Percentiles rank a stretch among this genome's conserved stretches.
Evolutionary conservation across 805 yeast species (phyloP).

Genomic region (Ogataea populi-albae): DNA sequence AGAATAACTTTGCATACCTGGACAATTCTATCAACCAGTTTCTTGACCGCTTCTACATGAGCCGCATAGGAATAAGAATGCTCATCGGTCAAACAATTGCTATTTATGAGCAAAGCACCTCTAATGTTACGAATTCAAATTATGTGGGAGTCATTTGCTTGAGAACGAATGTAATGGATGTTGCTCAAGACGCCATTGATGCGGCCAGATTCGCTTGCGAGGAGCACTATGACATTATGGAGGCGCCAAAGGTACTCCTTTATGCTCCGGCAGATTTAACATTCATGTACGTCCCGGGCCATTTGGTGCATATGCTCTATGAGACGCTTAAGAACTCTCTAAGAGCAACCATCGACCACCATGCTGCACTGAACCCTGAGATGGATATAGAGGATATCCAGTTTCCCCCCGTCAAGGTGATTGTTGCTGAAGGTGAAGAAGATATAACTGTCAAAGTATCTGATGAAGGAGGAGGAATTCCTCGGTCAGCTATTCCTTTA

Average conservation of each 20-base stretch:
- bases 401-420: conserved; percentile 82
- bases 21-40: conserved; percentile 77
- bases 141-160: conserved; percentile 90
- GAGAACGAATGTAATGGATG: conserved; percentile 76
- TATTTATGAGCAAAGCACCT: conserved; percentile 35
- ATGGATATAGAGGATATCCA: conserved; percentile 56
- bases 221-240: conserved; percentile 83
- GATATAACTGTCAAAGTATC: conserved; percentile 88
- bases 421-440: conserved; percentile 84
- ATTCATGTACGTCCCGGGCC: conserved; percentile 93
- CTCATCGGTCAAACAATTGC: conserved; percentile 93
- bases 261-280: conserved; percentile 73
- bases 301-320: conserved; percentile 84
- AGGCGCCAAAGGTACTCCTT: conserved; percentile 79
- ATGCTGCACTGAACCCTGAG: conserved; percentile 52
- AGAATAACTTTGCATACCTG: conserved; percentile 44
- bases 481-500: conserved; percentile 76
- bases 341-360: conserved; percentile 85
- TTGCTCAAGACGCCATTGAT: conserved; percentile 85
- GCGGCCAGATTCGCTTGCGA: conserved; percentile 89
- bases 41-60: conserved; percentile 83
- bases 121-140: conserved; percentile 49
- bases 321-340: conserved; percentile 85
- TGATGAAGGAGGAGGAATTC: conserved; percentile 94
- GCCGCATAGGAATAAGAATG: conserved; percentile 90